phyloP scores from a whole-genome alignment of 495 filamentous ascomycete genomes.

The Penicillium atrosanguineum region DNA sequence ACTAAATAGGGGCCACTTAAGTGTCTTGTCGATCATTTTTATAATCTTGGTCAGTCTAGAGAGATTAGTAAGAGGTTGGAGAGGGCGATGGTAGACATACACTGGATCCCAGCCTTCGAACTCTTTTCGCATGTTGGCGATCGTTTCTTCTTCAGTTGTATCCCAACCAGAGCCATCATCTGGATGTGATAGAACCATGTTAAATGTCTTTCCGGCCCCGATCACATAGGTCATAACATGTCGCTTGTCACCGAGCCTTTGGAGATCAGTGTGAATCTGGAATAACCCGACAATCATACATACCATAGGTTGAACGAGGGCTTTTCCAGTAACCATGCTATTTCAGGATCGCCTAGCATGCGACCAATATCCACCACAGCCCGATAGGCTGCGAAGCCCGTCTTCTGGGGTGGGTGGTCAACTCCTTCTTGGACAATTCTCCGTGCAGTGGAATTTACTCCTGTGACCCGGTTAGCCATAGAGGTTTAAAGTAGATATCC shows the following conservation, averaged over 20 bases:
- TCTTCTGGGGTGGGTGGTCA: constrained; percentile 16
- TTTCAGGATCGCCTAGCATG: constrained; percentile 32
- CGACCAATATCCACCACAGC: constrained; percentile 33
- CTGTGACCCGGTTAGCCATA: constrained; percentile 16
- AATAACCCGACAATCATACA: not conserved
- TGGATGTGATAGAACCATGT: constrained; percentile 36
- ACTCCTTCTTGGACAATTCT: constrained; percentile 20
- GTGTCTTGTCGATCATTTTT: constrained; percentile 28
- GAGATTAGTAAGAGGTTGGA: not conserved
- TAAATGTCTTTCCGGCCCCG: constrained; percentile 41
- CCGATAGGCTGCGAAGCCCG: constrained; percentile 36
- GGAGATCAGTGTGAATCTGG: not conserved
- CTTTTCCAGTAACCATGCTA: constrained; percentile 35
- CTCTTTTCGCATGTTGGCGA: constrained; percentile 31
- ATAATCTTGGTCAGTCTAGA: constrained; percentile 30
- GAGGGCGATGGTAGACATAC: not conserved
- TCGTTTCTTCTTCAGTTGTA: constrained; percentile 4
- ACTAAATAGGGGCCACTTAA: constrained; percentile 39
- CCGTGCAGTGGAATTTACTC: constrained; percentile 31
- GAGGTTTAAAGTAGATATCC: not conserved
- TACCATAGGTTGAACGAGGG: constrained; percentile 40
- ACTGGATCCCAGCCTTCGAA: constrained; percentile 39
- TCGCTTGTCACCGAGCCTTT: constrained; percentile 26
- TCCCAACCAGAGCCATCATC: not conserved
- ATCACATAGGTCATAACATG: constrained; percentile 51